Evolutionary conservation across 2,329 filamentous ascomycete genomes (phyloP).

Genomic region (Rhexocercosporidium sp.): DNA sequence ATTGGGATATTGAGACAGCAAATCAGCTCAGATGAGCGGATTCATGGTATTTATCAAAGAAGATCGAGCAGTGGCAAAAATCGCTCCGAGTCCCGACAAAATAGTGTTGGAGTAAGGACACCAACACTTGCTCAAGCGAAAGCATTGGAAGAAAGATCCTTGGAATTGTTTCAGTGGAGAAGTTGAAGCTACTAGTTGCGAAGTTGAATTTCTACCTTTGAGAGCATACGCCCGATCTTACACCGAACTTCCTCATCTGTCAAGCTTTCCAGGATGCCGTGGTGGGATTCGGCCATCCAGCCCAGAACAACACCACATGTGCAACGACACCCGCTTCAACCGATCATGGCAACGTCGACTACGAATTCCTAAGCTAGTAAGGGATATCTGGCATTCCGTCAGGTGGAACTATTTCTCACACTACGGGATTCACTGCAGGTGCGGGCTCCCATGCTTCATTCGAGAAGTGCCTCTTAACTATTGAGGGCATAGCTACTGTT

Average conservation of each 20-base stretch:
- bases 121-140: not conserved
- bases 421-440: not conserved
- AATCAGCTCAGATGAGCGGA: conserved; percentile 1
- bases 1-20: conserved; percentile 5
- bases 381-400: not conserved
- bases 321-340: not conserved
- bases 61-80: conserved; percentile 4
- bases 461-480: not conserved
- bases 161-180: not conserved
- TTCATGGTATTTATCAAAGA: conserved; percentile 9
- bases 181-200: conserved; percentile 3
- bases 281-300: not conserved
- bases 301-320: not conserved
- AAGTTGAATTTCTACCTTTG: not conserved
- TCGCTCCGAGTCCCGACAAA: not conserved
- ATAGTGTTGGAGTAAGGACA: not conserved
- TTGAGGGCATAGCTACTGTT: conserved; percentile 7
- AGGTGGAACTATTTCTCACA: not conserved
- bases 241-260: not conserved
- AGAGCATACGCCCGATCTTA: not conserved
- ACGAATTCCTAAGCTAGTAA: conserved; percentile 3
- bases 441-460: not conserved
- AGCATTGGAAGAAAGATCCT: not conserved
- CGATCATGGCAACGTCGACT: conserved; percentile 13
- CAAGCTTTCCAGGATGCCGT: not conserved